Base-by-base conservation (phyloP, 345 rosid genomes). In the Barbarea vulgaris region DNA sequence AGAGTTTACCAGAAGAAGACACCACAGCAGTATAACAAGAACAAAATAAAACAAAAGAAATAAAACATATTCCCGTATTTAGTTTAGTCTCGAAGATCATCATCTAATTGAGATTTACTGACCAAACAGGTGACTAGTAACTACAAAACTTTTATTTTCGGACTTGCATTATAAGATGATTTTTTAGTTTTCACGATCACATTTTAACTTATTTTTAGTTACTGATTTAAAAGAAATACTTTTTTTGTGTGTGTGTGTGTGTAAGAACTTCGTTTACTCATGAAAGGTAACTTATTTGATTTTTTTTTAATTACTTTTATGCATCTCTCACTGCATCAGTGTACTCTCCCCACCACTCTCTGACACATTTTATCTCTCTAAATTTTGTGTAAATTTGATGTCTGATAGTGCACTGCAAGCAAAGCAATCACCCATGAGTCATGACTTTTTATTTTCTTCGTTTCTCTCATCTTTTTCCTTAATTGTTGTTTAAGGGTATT, bases 401-500 rank as follows among this genome's bases (percentile, higher is more conserved):
- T 80, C 92, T 89, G 97, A 81, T 86, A 82, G 82, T 89, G 98
- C 93, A 82, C 81, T 89, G 98, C 93, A 93, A 93, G 98, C 97
- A 85, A 93, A 87, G 91, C 89, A 84, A 85, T 53, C 82, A 63
- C 83, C 80, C 80, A 60, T 57, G 58, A 56, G 72, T 67, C 80
- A 60, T 58, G 58, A 56, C 76, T 69, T 77, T 69, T 42, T 52
- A 24, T 77, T 72, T 76, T 51, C 60, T 50, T 36, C 34, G 34
- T 44, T 54, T 65, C 46, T 58, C 57, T 62, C 41, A 64, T 34
- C 70, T 11, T 51, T 30, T 6, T 44, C 18, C 33, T 63, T 4
- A 6, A 46, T 46, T 46, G 22, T 7, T 46, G 22, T 17, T 46
- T 46, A 46, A 1, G 11, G 33, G 14, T 25, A 36, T 51, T 21